Evolutionary conservation across 208 protist genomes (phyloP).

Genomic region (Novymonas esmeraldas): DNA sequence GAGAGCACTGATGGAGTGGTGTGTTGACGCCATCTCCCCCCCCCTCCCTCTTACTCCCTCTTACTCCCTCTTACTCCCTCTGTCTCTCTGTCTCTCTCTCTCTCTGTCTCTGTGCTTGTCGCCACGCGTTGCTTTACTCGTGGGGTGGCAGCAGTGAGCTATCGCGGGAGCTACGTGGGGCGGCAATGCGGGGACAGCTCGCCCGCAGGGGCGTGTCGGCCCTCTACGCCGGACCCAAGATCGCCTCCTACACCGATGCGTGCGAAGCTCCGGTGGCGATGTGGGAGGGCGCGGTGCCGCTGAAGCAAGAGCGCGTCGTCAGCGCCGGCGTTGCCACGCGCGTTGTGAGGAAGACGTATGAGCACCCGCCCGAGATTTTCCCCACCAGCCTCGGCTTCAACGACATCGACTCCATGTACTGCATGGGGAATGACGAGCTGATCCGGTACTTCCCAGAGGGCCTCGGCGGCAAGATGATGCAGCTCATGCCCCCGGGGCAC

Average conservation of each 20-base stretch:
- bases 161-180: not conserved
- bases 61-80: not conserved
- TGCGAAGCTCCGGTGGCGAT: slow-evolving; percentile 87
- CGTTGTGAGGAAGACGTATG: slow-evolving; percentile 75
- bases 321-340: slow-evolving; percentile 54
- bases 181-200: slow-evolving; percentile 47
- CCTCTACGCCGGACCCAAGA: slow-evolving; percentile 57
- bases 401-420: slow-evolving; percentile 92
- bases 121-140: not conserved
- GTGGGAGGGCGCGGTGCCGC: slow-evolving; percentile 86
- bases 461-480: slow-evolving; percentile 88
- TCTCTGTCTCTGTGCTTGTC: not conserved
- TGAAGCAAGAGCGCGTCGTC: slow-evolving; percentile 67
- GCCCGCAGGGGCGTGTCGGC: slow-evolving; percentile 55
- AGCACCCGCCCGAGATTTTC: slow-evolving; percentile 70
- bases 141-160: not conserved
- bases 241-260: slow-evolving; percentile 83
- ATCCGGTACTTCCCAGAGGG: slow-evolving; percentile 87
- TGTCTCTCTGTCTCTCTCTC: not conserved
- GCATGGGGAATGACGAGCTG: slow-evolving; percentile 89
- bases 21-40: too few relatives aligned
- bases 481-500: slow-evolving; percentile 90
- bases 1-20: too few relatives aligned
- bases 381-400: slow-evolving; percentile 75
- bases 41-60: not conserved